Conservation (phyloP, 768 basidiomycete species). For the Flagelloscypha sp. region DNA sequence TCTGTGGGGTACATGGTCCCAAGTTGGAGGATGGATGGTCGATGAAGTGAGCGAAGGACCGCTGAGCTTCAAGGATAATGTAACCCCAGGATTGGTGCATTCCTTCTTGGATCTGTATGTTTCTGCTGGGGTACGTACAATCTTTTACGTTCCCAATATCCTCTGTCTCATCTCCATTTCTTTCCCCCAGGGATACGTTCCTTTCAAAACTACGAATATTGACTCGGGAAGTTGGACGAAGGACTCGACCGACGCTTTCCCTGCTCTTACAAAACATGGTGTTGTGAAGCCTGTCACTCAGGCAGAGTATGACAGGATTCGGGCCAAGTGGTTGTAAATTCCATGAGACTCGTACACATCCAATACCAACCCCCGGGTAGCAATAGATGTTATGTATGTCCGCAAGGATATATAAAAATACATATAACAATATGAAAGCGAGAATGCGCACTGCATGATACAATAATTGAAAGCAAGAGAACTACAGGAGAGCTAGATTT, state of each 20-base stretch:
- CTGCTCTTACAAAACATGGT: not conserved
- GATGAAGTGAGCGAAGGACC: conserved; percentile 5
- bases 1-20: conserved; percentile 2
- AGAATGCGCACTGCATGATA: too few relatives aligned
- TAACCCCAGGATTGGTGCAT: not conserved
- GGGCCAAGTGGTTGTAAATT: not conserved
- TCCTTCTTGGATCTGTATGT: conserved; percentile 1
- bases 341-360: too few relatives aligned
- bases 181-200: conserved; percentile 5
- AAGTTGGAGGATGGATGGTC: not conserved
- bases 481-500: too few relatives aligned
- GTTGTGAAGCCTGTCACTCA: conserved; percentile 3
- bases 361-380: too few relatives aligned
- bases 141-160: not conserved
- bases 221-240: not conserved
- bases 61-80: conserved; percentile 6
- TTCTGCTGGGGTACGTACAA: conserved; percentile 1
- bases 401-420: too few relatives aligned
- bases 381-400: too few relatives aligned
- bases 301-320: conserved; percentile 1
- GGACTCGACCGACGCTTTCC: not conserved
- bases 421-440: too few relatives aligned
- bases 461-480: too few relatives aligned
- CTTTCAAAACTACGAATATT: conserved; percentile 5
- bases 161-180: not conserved